Conservation (phyloP, 768 basidiomycete species). For the Mycena chlorophos region DNA sequence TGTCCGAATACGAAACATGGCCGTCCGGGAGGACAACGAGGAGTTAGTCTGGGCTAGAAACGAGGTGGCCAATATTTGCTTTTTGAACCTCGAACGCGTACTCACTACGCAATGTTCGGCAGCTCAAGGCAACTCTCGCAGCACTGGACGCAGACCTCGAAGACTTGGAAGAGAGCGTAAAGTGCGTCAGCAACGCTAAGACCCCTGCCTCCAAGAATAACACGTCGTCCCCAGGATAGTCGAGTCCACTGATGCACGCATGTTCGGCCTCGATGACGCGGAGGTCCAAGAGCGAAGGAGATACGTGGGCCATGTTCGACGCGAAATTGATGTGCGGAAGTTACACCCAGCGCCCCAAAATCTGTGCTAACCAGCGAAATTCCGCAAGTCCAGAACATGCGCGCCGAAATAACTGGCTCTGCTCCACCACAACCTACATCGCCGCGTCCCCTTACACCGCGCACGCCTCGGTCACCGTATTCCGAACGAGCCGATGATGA, state of each 20-base stretch:
- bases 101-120: slow-evolving; percentile 3
- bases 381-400: slow-evolving; percentile 70
- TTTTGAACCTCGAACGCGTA: background rate
- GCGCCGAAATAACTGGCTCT: slow-evolving; percentile 52
- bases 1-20: slow-evolving; percentile 75
- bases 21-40: slow-evolving; percentile 65
- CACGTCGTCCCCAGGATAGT: slow-evolving; percentile 63
- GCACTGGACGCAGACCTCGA: slow-evolving; percentile 85
- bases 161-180: slow-evolving; percentile 92
- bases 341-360: slow-evolving; percentile 4
- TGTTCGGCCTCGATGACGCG: slow-evolving; percentile 77
- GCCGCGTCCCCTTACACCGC: slow-evolving; percentile 17
- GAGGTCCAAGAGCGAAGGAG: slow-evolving; percentile 76
- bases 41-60: slow-evolving; percentile 78
- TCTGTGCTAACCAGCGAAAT: slow-evolving; percentile 33
- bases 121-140: slow-evolving; percentile 78
- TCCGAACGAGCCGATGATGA: slow-evolving; percentile 34
- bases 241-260: slow-evolving; percentile 78
- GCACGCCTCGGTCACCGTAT: slow-evolving; percentile 34
- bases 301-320: slow-evolving; percentile 74
- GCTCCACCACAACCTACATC: slow-evolving; percentile 26
- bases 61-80: slow-evolving; percentile 64
- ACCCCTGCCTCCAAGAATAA: slow-evolving; percentile 12
- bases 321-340: slow-evolving; percentile 72
- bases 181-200: slow-evolving; percentile 44